A percentile compares a stretch with the other conserved stretches of the same genome.
Evolutionary conservation across 108 stramenopile genomes (phyloP).

Genomic region (Parietichytrium sp.): DNA sequence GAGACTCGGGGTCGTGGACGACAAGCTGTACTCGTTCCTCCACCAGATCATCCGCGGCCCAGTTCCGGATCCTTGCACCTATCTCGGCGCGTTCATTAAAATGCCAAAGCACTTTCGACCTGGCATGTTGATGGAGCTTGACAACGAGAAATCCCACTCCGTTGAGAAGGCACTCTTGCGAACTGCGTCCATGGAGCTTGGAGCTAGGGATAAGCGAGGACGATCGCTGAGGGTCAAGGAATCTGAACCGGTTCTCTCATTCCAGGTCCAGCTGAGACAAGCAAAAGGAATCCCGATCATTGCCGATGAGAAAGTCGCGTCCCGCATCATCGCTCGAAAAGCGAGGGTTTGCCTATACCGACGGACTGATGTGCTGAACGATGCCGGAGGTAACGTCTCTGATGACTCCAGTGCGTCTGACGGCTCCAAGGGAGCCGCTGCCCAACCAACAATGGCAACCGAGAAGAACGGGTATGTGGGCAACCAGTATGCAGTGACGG

Average conservation of each 20-base stretch:
- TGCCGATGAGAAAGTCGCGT: background rate
- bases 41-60: background rate
- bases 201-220: background rate
- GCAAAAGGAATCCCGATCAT: slow-evolving; percentile 26
- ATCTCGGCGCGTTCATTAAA: background rate
- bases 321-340: background rate
- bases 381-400: background rate
- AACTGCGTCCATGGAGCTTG: no score
- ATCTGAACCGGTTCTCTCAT: background rate
- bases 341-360: background rate
- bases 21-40: background rate
- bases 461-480: background rate
- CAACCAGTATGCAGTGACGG: background rate
- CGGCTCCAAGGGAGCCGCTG: background rate
- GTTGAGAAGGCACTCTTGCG: background rate
- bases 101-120: background rate
- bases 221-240: background rate
- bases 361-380: background rate
- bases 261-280: background rate
- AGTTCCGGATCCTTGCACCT: background rate
- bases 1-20: no score
- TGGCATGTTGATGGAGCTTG: background rate
- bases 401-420: background rate
- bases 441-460: background rate
- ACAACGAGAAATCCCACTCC: background rate